These are phyloP conservation scores for Lithocarpus polystachyus DNA, from an alignment of 306 rosid genomes.

Conservation along the genomic window DNA sequence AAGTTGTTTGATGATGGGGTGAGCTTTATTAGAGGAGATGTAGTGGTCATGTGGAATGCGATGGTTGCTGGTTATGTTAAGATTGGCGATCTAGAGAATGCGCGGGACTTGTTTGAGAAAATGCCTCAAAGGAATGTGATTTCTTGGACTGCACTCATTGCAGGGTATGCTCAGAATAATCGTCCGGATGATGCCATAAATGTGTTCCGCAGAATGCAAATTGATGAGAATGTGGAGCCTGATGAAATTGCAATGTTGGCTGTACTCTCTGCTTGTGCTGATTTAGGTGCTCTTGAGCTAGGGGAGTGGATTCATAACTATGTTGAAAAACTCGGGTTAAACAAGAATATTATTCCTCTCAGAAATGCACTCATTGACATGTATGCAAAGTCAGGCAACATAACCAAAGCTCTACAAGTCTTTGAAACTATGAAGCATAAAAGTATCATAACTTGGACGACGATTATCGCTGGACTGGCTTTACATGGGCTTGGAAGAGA, in stretches of 20 bases:
- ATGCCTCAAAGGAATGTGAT: slow-evolving; percentile 53
- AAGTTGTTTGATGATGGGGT: slow-evolving; percentile 42
- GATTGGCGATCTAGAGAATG: slow-evolving; percentile 44
- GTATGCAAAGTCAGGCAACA: slow-evolving; percentile 72
- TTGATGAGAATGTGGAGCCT: slow-evolving; percentile 45
- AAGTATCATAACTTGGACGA: slow-evolving; percentile 62
- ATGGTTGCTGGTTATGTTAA: slow-evolving; percentile 59
- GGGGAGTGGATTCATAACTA: slow-evolving; percentile 69
- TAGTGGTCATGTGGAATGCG: slow-evolving; percentile 45
- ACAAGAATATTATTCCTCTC: slow-evolving; percentile 33
- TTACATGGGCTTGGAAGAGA: slow-evolving; percentile 67
- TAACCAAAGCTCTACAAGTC: slow-evolving; percentile 31
- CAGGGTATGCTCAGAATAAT: slow-evolving; percentile 44
- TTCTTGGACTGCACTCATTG: slow-evolving; percentile 62
- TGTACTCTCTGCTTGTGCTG: slow-evolving; percentile 69
- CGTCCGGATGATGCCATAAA: slow-evolving; percentile 49
- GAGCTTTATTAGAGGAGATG: not conserved
- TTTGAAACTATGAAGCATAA: slow-evolving; percentile 40
- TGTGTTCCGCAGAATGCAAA: slow-evolving; percentile 53
- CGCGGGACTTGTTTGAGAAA: slow-evolving; percentile 47
- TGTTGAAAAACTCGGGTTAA: slow-evolving; percentile 37
- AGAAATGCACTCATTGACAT: slow-evolving; percentile 64
- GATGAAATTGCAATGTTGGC: slow-evolving; percentile 59
- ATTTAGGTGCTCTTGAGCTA: slow-evolving; percentile 60
- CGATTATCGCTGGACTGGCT: slow-evolving; percentile 69